A percentile compares a stretch with the other conserved stretches of the same genome.
phyloP scores from a whole-genome alignment of 495 filamentous ascomycete species.

The Hypoxylon lienhwacheense region DNA sequence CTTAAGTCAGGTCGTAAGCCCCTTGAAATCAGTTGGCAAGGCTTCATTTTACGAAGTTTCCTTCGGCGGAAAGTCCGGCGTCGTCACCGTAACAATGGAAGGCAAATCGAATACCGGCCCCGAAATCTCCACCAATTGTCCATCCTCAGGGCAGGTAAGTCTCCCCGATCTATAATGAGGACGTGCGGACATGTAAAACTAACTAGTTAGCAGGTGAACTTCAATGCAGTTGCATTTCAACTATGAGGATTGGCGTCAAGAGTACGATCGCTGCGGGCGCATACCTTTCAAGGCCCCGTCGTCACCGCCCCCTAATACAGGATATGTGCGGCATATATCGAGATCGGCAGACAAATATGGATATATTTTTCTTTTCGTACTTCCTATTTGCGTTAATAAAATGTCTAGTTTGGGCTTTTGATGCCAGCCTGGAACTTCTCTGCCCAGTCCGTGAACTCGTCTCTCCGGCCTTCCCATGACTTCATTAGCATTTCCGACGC shows the following conservation, averaged over 20 bases:
- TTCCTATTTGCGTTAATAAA: slow-evolving; percentile 2
- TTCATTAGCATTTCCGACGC: slow-evolving; percentile 48
- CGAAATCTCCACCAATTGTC: slow-evolving; percentile 50
- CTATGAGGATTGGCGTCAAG: slow-evolving; percentile 21
- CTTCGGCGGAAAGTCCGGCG: slow-evolving; percentile 53
- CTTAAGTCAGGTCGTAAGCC: slow-evolving; percentile 43
- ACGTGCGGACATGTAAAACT: slow-evolving; percentile 7
- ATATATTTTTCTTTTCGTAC: slow-evolving; percentile 3
- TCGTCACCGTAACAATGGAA: slow-evolving; percentile 54
- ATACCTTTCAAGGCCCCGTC: neutral
- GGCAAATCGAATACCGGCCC: slow-evolving; percentile 52
- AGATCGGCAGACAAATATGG: slow-evolving; percentile 5
- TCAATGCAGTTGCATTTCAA: slow-evolving; percentile 47
- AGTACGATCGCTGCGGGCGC: neutral
- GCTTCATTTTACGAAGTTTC: slow-evolving; percentile 59
- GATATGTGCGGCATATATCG: neutral
- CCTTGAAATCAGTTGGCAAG: slow-evolving; percentile 35
- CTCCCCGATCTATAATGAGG: neutral
- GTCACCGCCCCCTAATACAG: neutral
- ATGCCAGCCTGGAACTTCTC: slow-evolving; percentile 52
- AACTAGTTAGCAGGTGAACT: slow-evolving; percentile 41
- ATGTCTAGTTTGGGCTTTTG: slow-evolving; percentile 41
- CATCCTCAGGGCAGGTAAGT: slow-evolving; percentile 53
- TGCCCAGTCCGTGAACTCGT: slow-evolving; percentile 54
- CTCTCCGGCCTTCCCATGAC: slow-evolving; percentile 48